phyloP scores from a whole-genome alignment of 106 monocot genomes.

The Apostasia ramifera region DNA sequence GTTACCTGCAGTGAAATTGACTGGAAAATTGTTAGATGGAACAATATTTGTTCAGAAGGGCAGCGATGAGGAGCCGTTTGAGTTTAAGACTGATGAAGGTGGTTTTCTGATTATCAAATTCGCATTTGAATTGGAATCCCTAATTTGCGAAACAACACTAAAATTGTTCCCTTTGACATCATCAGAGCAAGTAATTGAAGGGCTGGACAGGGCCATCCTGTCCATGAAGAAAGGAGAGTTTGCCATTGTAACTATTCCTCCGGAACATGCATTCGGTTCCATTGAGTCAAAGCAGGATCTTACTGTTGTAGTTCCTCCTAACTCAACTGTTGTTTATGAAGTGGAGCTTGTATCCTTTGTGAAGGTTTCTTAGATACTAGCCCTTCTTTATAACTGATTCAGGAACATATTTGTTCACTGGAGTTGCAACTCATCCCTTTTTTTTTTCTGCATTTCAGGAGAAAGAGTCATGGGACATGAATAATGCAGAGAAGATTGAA shows the following conservation, averaged over 20 bases:
- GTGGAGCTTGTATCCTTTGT: conserved; percentile 86
- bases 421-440: no score
- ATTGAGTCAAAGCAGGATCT: conserved; percentile 78
- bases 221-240: conserved; percentile 96
- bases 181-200: conserved; percentile 81
- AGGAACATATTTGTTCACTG: no score
- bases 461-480: conserved; percentile 87
- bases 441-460: conserved; percentile 28
- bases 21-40: conserved; percentile 73
- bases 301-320: conserved; percentile 67
- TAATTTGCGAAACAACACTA: background rate
- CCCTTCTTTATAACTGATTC: no score
- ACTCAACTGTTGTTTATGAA: conserved; percentile 79
- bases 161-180: background rate
- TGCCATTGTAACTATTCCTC: conserved; percentile 75
- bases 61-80: conserved; percentile 67
- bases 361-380: conserved; percentile 34
- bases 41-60: conserved; percentile 79
- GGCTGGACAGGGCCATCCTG: conserved; percentile 64
- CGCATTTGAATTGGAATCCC: background rate
- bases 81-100: conserved; percentile 93
- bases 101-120: background rate
- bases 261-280: conserved; percentile 64
- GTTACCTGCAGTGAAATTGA: conserved; percentile 55
- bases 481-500: conserved; percentile 74